Conservation (phyloP, 2,329 filamentous ascomycete species). For the Xylaria sp. region DNA sequence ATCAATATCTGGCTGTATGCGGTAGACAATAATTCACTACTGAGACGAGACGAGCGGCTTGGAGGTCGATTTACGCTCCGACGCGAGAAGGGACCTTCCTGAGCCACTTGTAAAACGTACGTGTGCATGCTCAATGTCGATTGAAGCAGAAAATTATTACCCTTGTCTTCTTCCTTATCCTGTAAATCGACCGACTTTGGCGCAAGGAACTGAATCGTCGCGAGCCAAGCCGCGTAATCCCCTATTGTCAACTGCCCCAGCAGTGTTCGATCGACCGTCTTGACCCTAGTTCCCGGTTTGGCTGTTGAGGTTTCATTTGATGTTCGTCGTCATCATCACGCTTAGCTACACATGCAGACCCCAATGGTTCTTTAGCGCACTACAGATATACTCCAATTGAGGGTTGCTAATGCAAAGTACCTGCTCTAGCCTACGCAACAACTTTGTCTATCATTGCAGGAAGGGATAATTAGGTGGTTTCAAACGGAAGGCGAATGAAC, state of each 20-base stretch:
- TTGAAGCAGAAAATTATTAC: neutral
- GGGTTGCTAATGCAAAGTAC: neutral
- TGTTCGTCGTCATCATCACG: neutral
- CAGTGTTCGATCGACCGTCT: neutral
- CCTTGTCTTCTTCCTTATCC: neutral
- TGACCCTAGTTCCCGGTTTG: neutral
- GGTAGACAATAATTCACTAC: neutral
- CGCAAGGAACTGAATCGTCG: neutral
- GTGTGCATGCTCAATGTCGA: neutral
- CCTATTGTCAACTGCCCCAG: neutral
- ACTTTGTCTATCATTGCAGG: neutral
- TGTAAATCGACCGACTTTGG: neutral
- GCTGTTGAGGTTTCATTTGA: constrained; percentile 1
- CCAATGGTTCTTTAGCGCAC: neutral
- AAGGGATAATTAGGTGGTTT: neutral
- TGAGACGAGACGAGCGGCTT: neutral
- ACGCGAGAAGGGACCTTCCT: neutral
- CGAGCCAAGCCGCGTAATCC: constrained; percentile 14
- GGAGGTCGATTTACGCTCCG: no score
- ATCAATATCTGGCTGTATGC: no score
- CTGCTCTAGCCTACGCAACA: neutral
- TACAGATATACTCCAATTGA: neutral
- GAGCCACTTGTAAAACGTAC: neutral
- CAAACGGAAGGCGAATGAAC: neutral
- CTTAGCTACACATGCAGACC: neutral